phyloP scores from a whole-genome alignment of 2,329 filamentous ascomycete genomes.

The Alternaria infectoria region DNA sequence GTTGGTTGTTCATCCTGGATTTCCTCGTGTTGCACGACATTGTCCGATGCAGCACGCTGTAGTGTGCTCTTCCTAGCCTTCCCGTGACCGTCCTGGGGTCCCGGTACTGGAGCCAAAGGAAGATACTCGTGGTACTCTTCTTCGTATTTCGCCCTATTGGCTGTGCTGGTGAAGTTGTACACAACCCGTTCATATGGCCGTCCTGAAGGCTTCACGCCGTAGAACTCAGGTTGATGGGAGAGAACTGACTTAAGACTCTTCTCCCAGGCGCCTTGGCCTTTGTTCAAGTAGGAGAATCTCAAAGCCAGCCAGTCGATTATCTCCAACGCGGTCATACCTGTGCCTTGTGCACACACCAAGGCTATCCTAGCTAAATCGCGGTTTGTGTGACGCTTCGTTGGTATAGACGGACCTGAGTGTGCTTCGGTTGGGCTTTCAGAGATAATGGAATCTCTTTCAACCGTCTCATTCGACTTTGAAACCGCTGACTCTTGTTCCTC shows the following conservation, averaged over 20 bases:
- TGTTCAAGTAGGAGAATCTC: constrained; percentile 16
- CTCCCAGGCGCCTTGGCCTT: constrained; percentile 18
- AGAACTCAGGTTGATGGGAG: constrained; percentile 18
- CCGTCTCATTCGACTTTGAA: background rate
- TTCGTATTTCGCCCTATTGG: constrained; percentile 1
- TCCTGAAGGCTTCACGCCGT: background rate
- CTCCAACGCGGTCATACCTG: constrained; percentile 12
- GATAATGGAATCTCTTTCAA: background rate
- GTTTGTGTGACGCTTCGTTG: background rate
- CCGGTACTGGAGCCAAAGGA: background rate
- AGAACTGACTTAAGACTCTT: constrained; percentile 16
- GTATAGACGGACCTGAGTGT: background rate
- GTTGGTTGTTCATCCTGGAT: background rate
- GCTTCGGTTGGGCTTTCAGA: background rate
- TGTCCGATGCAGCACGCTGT: background rate
- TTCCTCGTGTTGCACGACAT: background rate
- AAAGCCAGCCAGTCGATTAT: constrained; percentile 15
- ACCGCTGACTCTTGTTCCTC: background rate
- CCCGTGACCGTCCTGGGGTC: background rate
- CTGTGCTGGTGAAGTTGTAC: constrained; percentile 7
- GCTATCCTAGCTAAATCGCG: constrained; percentile 21
- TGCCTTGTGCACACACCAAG: constrained; percentile 15
- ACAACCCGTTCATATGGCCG: background rate
- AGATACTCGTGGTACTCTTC: constrained; percentile 2
- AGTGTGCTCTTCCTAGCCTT: background rate